Evolutionary conservation across 2,329 filamentous ascomycete genomes (phyloP), one percentile per base, ranked within the genome.

Genomic region (Neofusicoccum umdonicola): DNA sequence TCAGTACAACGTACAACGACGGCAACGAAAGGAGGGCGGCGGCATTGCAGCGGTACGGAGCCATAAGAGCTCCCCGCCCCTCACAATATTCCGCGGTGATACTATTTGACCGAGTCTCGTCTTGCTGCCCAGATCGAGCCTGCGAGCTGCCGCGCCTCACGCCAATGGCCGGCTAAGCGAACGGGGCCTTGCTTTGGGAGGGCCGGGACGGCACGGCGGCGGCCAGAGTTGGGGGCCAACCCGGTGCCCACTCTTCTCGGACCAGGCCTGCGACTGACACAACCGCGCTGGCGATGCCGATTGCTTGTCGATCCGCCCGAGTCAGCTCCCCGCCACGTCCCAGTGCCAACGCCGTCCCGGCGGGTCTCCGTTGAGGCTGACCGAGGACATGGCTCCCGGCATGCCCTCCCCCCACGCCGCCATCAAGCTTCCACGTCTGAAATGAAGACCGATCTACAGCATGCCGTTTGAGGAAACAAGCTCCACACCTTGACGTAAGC

Each of bases 51-150:
- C 13, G 22, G 39, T 15, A 45, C 7, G 45, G 37, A 13, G 34
- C 31, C 11, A 15, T 35, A 63, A n/a, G 19, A 54, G 39, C 27
- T 52, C 50, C 37, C 17, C 15, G 27, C 22, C 41, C 15, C 56
- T 37, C 31, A 13, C 56, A 35, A 47, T 60, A 60, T 47, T 47
- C 41, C 42, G 42, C 56, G 56, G 56, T 60, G 41, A 31, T 60
- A 47, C 42, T 60, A 60, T 60, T 60, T 47, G 56, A 37, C 56
- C 56, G 56, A 60, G 56, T 22, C 41, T 37, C 56, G 56, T 60
- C 56, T 60, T 60, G 11, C 41, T 47, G 42, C 31, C 42, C 54
- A 13, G 56, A 48, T 60, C 27, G 41, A 58, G 54, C 39, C 31
- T 52, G 37, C 11, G 27, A 34, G 54, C 54, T 45, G 27, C 8